A percentile compares a stretch with the other conserved stretches of the same genome.
Evolutionary conservation across 2,329 filamentous ascomycete genomes (phyloP).

Genomic region (Nakataea oryzae): DNA sequence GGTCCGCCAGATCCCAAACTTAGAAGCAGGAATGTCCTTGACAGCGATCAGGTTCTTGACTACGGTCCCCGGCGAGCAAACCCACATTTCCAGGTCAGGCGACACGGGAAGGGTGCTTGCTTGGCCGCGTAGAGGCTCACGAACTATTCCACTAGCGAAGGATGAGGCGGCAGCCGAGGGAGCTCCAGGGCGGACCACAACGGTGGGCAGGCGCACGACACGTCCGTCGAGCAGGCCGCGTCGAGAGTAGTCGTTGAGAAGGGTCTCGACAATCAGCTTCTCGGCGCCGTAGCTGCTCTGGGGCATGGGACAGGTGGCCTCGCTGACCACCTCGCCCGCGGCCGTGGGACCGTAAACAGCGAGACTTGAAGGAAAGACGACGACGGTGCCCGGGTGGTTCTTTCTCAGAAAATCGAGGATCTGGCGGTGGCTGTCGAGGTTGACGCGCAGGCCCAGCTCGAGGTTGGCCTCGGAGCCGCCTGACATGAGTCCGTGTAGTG

Average conservation of each 20-base stretch:
- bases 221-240: conserved; percentile 39
- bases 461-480: conserved; percentile 42
- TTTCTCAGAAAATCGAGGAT: conserved; percentile 35
- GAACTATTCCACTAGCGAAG: conserved; percentile 41
- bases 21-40: conserved; percentile 2
- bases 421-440: conserved; percentile 39
- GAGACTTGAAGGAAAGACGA: conserved; percentile 42
- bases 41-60: conserved; percentile 31
- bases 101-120: conserved; percentile 30
- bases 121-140: conserved; percentile 36
- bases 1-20: conserved; percentile 11
- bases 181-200: conserved; percentile 37
- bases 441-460: conserved; percentile 32
- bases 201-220: conserved; percentile 38
- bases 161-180: conserved; percentile 43
- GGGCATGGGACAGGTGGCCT: conserved; percentile 33
- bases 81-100: conserved; percentile 30
- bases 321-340: conserved; percentile 20
- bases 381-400: conserved; percentile 32
- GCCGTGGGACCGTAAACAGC: conserved; percentile 34
- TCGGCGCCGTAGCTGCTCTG: conserved; percentile 43
- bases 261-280: conserved; percentile 42
- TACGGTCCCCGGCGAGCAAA: conserved; percentile 40
- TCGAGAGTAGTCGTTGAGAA: conserved; percentile 43
- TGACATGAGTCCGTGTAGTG: conserved; percentile 48